Base-by-base conservation (phyloP, 2,329 filamentous ascomycete genomes). In the Penicillium occitanis region DNA sequence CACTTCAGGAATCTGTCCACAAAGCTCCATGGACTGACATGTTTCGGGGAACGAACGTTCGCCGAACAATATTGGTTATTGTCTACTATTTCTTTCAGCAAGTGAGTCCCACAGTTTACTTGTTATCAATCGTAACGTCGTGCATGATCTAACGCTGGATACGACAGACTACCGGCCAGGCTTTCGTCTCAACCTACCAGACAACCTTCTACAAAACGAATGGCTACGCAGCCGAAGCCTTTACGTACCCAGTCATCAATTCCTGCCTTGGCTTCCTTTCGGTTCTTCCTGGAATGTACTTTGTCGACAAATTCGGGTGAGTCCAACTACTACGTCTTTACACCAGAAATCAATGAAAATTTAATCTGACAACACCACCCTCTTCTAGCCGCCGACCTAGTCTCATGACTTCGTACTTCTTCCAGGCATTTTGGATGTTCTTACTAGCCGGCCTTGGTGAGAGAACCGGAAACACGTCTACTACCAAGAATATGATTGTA, bases 181-280 rank as follows among this genome's bases (percentile, higher is more conserved):
- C 69, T 30, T 70, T 70, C 42, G 62, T 69, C 7, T 70, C 68
- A 17, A 69, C 68, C 2, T 70, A 69, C 48, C 67, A 69, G 37
- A 69, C 68, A 2, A 66, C 50, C 11, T 70, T 70, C 57, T 69
- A 69, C 61, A 67, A 68, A 46, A 40, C 53, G 1, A 70, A 70
- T 28, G 69, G 68, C 10, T 70, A 65, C 48, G 64, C 57, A 33
- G 14, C 22, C 2, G 8, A 70, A 14, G 69, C 69, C 1, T 70
- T 69, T 44, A 69, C 63, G 8, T 70, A 70, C 53, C 69, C 69
- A 8, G 19, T 70, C 2, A 67, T 69, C 42, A 63, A 25, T 19
- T 48, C 14, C 44, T 66, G 63, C 46, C 64, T 70, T 11, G 35
- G 58, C 22, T 33, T 69, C 13, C 4, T 69, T 40, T 25, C 37